These are phyloP conservation scores for Hypomyces perniciosus DNA, from an alignment of 2,329 filamentous ascomycete genomes.

Conservation along the genomic window DNA sequence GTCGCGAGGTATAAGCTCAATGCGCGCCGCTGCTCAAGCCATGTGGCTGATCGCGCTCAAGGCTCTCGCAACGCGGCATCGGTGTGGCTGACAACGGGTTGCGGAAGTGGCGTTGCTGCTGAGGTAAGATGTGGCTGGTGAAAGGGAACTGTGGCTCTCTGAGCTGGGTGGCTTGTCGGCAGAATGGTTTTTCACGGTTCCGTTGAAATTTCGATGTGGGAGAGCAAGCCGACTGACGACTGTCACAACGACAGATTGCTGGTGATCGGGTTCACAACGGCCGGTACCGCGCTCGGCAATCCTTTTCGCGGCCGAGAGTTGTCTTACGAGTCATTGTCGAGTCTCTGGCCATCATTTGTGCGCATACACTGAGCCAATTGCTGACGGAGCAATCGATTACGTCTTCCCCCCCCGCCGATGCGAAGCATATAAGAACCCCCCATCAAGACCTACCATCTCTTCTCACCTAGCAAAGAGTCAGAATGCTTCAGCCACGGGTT, in stretches of 20 bases:
- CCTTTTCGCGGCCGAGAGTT: not conserved
- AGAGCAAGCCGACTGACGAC: conserved; percentile 4
- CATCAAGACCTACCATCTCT: not conserved
- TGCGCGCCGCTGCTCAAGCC: conserved; percentile 18
- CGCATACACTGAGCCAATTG: conserved; percentile 8
- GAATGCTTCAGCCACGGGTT: conserved; percentile 28
- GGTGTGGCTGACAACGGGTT: conserved; percentile 14
- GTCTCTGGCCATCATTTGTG: not conserved
- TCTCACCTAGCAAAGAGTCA: conserved; percentile 2
- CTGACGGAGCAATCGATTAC: not conserved
- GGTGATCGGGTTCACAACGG: not conserved
- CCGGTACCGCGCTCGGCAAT: conserved; percentile 3
- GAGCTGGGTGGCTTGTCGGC: conserved; percentile 13
- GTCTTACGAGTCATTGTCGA: not conserved
- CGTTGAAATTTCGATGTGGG: conserved; percentile 21
- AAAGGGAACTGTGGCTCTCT: conserved; percentile 1
- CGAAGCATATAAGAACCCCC: not conserved
- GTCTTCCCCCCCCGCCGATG: conserved; percentile 1
- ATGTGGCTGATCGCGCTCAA: conserved; percentile 11
- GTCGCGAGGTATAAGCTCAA: conserved; percentile 10
- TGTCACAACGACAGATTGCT: not conserved
- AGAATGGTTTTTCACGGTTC: conserved; percentile 20
- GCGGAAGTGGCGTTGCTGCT: not conserved
- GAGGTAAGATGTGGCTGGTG: not conserved
- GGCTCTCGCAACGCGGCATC: not conserved